phyloP scores from a whole-genome alignment of 2,329 filamentous ascomycete species.

The Fusarium clavum region DNA sequence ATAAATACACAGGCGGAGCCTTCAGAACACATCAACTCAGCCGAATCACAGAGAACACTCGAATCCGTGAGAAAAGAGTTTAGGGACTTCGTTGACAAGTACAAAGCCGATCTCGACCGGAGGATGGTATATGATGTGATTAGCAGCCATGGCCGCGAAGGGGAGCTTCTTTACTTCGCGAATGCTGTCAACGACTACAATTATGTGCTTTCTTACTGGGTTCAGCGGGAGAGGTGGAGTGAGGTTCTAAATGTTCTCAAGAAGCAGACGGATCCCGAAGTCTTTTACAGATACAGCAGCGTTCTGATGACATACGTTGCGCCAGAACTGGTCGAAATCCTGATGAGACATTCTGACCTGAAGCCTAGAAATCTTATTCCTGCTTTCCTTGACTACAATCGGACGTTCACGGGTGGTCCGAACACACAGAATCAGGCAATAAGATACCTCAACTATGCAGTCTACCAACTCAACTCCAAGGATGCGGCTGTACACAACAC shows the following conservation, averaged over 20 bases:
- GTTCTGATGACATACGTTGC: constrained; percentile 94
- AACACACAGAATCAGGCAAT: constrained; percentile 88
- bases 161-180: constrained; percentile 91
- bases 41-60: constrained; percentile 78
- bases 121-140: constrained; percentile 97
- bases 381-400: constrained; percentile 93
- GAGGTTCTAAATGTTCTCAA: constrained; percentile 91
- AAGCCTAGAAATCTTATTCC: constrained; percentile 91
- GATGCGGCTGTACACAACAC: constrained; percentile 96
- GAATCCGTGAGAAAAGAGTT: constrained; percentile 80
- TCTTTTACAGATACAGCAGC: constrained; percentile 96
- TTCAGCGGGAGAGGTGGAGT: constrained; percentile 91
- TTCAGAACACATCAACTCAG: constrained; percentile 75
- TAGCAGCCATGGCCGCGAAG: constrained; percentile 92
- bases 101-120: constrained; percentile 87
- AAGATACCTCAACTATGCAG: constrained; percentile 91
- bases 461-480: constrained; percentile 84
- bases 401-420: constrained; percentile 72
- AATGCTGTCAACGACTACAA: constrained; percentile 91
- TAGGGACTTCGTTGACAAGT: constrained; percentile 85
- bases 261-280: constrained; percentile 89
- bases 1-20: constrained; percentile 90
- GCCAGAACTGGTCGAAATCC: constrained; percentile 88
- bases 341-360: constrained; percentile 90
- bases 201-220: constrained; percentile 96